Evolutionary conservation across 495 filamentous ascomycete genomes (phyloP), one percentile per base, ranked within the genome.

Genomic region (Aspergillus homomorphus): DNA sequence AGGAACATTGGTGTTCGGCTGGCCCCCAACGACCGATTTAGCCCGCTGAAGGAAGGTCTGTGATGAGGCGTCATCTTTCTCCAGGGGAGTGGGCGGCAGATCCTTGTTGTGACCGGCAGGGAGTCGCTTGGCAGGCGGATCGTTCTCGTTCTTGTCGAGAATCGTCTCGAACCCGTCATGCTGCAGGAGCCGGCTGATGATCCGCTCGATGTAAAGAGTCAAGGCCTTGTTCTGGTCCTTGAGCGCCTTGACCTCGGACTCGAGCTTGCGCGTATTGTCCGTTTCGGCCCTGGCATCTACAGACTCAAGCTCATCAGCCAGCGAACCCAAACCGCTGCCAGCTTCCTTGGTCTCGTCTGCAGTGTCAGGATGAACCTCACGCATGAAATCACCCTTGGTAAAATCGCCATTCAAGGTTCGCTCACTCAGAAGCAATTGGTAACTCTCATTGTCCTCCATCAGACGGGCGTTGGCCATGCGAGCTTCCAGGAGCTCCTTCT

Each of bases 361-460:
- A 30, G 23, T 51, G 43, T 70, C 69, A 19, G 74, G 74, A 21
- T 75, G 66, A 14, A 71, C 72, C 56, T 81, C 75, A 21, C 77
- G 69, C 83, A 96, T 87, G 71, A 93, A 91, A 61, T 96, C 90
- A 55, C 85, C 86, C 61, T 91, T 89, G 60, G 85, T 82, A 66
- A 96, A 95, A 64, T 97, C 93, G 23, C 94, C 94, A 61, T 96
- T 95, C 42, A 98, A 80, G 0, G 94, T 97, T 76, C 91, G 89
- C 65, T 97, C 91, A 61, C 89, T 89, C 2, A 98, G 85, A 2
- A 98, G 84, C 19, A 98, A 82, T 68, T 98, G 94, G 68, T 94
- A 98, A 69, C 91, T 96, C 69, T 98, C 94, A 65, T 97, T 97
- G 71, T 98, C 94, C 73, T 98, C 94, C 90, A 96, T 94, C 54